Conservation (phyloP, 129 eudicot genomes). For the Centrapalus pauciflorus region DNA sequence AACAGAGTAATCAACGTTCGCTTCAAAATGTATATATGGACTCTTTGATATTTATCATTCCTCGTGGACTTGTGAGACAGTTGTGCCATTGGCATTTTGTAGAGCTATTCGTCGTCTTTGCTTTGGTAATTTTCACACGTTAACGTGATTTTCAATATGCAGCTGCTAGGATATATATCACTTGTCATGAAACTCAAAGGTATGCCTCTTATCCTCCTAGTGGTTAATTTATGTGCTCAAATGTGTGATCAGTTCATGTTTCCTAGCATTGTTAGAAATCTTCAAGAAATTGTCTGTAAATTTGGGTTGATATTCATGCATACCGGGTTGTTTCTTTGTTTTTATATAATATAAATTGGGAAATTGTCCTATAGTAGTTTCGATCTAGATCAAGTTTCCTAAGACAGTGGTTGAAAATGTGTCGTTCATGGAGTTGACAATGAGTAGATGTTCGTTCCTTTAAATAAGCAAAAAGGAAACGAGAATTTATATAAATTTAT, state of each 20-base stretch:
- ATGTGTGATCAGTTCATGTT: neutral
- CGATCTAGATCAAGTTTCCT: neutral
- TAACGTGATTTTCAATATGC: too few species aligned
- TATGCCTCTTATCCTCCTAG: neutral
- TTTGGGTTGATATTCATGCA: neutral
- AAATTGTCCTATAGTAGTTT: neutral
- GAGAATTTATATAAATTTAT: too few species aligned
- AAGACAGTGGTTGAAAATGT: neutral
- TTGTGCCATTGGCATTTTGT: neutral
- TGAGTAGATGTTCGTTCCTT: too few species aligned
- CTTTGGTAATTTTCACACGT: too few species aligned
- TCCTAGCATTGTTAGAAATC: neutral
- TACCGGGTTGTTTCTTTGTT: neutral
- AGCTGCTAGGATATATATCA: conserved; percentile 4
- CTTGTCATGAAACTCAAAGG: conserved; percentile 22
- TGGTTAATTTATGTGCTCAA: too few species aligned
- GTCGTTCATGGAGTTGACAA: neutral
- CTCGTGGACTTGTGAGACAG: neutral
- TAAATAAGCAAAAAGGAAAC: too few species aligned
- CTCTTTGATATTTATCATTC: neutral
- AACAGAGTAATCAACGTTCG: neutral
- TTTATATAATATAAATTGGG: neutral
- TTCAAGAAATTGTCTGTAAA: neutral
- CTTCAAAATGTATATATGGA: neutral
- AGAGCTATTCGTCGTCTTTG: neutral